Percentiles rank a stretch among this genome's conserved stretches.
These are phyloP conservation scores for Pichia sp. DNA, from an alignment of 1,139 yeast species.

Conservation along the genomic window DNA sequence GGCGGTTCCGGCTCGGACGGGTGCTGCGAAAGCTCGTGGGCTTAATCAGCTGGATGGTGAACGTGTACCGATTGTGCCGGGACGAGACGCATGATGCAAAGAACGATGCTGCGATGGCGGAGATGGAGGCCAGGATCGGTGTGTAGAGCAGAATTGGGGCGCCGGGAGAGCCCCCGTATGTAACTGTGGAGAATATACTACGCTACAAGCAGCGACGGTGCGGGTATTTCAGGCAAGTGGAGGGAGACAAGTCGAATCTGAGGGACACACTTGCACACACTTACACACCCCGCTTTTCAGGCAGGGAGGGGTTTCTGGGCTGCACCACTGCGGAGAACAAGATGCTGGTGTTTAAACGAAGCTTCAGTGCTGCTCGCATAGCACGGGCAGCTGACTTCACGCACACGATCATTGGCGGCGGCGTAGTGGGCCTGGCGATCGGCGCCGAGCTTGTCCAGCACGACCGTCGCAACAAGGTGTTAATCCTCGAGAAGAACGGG, in stretches of 20 bases:
- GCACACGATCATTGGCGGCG: slow-evolving; percentile 83
- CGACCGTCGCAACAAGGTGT: slow-evolving; percentile 42
- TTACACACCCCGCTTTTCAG: too few relatives aligned
- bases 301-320: too few relatives aligned
- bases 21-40: slow-evolving; percentile 22
- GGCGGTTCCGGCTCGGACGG: slow-evolving; percentile 23
- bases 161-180: too few relatives aligned
- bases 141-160: neutral
- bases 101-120: slow-evolving; percentile 5
- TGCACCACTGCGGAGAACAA: neutral
- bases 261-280: too few relatives aligned
- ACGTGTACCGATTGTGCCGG: slow-evolving; percentile 27
- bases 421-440: slow-evolving; percentile 79
- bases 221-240: too few relatives aligned
- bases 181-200: too few relatives aligned
- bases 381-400: slow-evolving; percentile 49
- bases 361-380: neutral
- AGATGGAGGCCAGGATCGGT: neutral
- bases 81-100: slow-evolving; percentile 20
- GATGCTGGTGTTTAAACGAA: slow-evolving; percentile 1
- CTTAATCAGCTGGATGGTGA: slow-evolving; percentile 30
- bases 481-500: slow-evolving; percentile 64
- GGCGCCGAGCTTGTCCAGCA: slow-evolving; percentile 62
- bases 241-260: too few relatives aligned
- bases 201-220: too few relatives aligned